Evolutionary conservation across 805 yeast genomes (phyloP), one percentile per base, ranked within the genome.

Genomic region (Wickerhamomyces chambardii): DNA sequence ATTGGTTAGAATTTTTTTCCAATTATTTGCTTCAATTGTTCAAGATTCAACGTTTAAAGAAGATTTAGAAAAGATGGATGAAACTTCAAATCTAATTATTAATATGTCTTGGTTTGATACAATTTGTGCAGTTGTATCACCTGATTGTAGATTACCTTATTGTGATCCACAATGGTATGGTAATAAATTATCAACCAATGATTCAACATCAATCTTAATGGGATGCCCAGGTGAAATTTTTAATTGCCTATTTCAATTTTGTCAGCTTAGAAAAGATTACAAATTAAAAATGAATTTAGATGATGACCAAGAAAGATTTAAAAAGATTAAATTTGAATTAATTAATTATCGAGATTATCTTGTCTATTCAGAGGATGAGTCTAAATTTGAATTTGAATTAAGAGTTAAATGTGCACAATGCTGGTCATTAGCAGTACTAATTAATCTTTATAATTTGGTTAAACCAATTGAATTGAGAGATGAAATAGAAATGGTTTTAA

Each of bases 81-180:
- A 72, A 39, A 60, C 68, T 6, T 69, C 70, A 6, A 53, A 73
- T 1, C 55, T 70, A 21, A 66, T 71, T 6, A 64, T 66, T 26
- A 73, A 70, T n/a, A 47, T 74, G 14, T 66, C 77, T 1, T 74
- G 80, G 80, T 73, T 68, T 47, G 80, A 74, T 42, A 73, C 79
- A 1, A 68, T 73, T 5, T 56, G 72, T 21, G 75, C 79, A 1
- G 54, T 74, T 12, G 72, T 68, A 2, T 70, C 78, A 1, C 73
- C 78, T 1, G 79, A 73, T 48, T 72, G 73, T 43, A 51, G 80
- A 15, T 45, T 71, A 22, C 79, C 80, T 0, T 71, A 56, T 37
- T 71, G 77, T 50, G 64, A 61, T 21, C 67, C 70, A 9, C 61
- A 53, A 15, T 73, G 78, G 76, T 73, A 70, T 43, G 79, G 79